These are phyloP conservation scores for Schizothecium vesticola DNA, from an alignment of 495 filamentous ascomycete genomes.

Conservation along the genomic window DNA sequence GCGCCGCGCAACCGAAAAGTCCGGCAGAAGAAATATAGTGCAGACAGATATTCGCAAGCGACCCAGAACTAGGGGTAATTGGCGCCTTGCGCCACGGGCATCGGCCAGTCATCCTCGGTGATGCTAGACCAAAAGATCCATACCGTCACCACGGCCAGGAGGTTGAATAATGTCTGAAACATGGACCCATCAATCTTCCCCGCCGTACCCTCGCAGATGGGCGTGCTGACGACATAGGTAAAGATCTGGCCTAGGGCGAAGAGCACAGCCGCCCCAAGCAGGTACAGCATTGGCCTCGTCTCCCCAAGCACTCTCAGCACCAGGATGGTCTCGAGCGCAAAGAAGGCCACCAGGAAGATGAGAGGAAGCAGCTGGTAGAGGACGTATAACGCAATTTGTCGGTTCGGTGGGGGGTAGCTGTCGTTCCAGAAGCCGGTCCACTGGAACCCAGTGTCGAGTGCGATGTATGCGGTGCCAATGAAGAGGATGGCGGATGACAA, in stretches of 20 bases:
- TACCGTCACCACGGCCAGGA: constrained; percentile 70
- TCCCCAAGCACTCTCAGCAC: constrained; percentile 84
- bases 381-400: constrained; percentile 84
- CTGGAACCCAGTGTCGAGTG: constrained; percentile 83
- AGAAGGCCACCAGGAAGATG: constrained; percentile 80
- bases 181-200: constrained; percentile 89
- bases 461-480: constrained; percentile 91
- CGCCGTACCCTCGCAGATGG: constrained; percentile 74
- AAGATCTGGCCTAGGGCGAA: constrained; percentile 94
- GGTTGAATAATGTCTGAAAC: constrained; percentile 90
- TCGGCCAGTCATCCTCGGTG: constrained; percentile 97
- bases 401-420: constrained; percentile 52
- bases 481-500: constrained; percentile 67
- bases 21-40: neutral
- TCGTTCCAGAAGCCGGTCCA: constrained; percentile 72
- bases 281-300: constrained; percentile 79
- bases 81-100: constrained; percentile 40
- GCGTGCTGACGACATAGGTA: constrained; percentile 85
- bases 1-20: neutral
- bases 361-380: constrained; percentile 88
- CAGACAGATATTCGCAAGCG: neutral
- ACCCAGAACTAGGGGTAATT: constrained; percentile 21
- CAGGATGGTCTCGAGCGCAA: constrained; percentile 71
- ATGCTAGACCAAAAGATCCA: constrained; percentile 99
- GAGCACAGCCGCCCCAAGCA: constrained; percentile 64